Base-by-base conservation (phyloP, 768 basidiomycete genomes). In the Mycena epipterygia region DNA sequence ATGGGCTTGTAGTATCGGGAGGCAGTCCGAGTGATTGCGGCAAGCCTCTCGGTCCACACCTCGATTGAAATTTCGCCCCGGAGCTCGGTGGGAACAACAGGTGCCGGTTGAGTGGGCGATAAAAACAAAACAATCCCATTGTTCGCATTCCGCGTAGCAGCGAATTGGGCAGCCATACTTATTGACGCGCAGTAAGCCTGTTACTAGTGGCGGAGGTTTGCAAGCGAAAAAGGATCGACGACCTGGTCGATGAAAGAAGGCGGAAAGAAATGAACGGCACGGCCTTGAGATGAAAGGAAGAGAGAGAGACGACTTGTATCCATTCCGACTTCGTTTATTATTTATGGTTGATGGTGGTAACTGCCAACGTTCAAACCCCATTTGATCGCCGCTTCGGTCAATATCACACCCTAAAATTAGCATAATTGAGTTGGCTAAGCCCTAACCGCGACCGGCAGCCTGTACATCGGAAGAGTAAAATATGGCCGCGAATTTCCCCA, bases 401-500 rank as follows among this genome's bases (percentile, higher is more conserved):
- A n/a, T n/a, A n/a, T n/a, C n/a, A n/a, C n/a, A n/a, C n/a, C n/a
- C n/a, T n/a, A n/a, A n/a, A n/a, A n/a, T n/a, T n/a, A n/a, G n/a
- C n/a, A n/a, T n/a, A n/a, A n/a, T n/a, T n/a, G n/a, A n/a, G n/a
- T n/a, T n/a, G n/a, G n/a, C n/a, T n/a, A n/a, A n/a, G n/a, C n/a
- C n/a, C 19, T 14, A 42, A 42, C 12, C 11, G 23, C n/a, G 33
- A 93, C 76, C 1, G 93, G 93, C 37, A 93, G 80, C 49, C 90
- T 85, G 80, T 96, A 97, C 63, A 91, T 82, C 51, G 94, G 91
- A 76, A 94, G 78, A 32, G 86, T 88, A 75, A 95, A 96, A 76
- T 96, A 96, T 77, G 90, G 87, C 48, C 90, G 84, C 59, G 90
- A 93, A 48, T 89, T 84, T 17, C 91, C 91, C 95, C 96, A 97